A percentile compares a stretch with the other conserved stretches of the same genome.
phyloP scores from a whole-genome alignment of 345 rosid genomes.

The Euphorbia lathyris region DNA sequence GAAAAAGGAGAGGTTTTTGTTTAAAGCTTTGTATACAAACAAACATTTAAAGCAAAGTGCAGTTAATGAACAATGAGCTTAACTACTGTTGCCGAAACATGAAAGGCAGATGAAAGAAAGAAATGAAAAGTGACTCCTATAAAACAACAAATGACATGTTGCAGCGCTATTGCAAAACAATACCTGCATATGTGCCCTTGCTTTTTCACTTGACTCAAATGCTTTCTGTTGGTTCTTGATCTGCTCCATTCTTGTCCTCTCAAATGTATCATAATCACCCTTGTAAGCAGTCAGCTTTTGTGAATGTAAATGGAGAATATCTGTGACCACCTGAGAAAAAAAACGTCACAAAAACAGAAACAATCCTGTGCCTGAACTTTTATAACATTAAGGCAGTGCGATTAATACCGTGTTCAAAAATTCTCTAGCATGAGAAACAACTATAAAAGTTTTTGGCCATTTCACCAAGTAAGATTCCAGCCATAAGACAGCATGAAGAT shows the following conservation, averaged over 20 bases:
- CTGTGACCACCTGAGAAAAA: slow-evolving; percentile 83
- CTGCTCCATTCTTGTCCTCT: slow-evolving; percentile 80
- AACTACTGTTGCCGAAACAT: background rate
- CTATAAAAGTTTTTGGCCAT: slow-evolving; percentile 98
- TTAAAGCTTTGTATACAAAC: background rate
- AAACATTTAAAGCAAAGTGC: background rate
- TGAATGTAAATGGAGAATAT: slow-evolving; percentile 82
- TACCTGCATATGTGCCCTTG: slow-evolving; percentile 97
- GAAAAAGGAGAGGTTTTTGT: background rate
- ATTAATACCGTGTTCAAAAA: slow-evolving; percentile 84
- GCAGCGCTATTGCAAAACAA: background rate
- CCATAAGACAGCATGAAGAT: slow-evolving; percentile 99
- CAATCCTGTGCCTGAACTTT: background rate
- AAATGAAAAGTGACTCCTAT: background rate
- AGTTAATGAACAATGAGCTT: background rate
- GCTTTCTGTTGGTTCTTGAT: slow-evolving; percentile 92
- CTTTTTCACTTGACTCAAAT: slow-evolving; percentile 76
- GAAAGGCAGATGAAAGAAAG: background rate
- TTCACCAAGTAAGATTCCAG: slow-evolving; percentile 86
- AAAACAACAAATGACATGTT: slow-evolving; percentile 7
- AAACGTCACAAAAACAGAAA: slow-evolving; percentile 6
- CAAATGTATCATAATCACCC: slow-evolving; percentile 88
- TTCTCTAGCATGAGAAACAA: slow-evolving; percentile 98
- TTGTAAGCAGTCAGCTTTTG: slow-evolving; percentile 76
- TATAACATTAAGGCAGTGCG: slow-evolving; percentile 6